Conservation (phyloP, 495 filamentous ascomycete genomes). For the Penicillium diatomitis region DNA sequence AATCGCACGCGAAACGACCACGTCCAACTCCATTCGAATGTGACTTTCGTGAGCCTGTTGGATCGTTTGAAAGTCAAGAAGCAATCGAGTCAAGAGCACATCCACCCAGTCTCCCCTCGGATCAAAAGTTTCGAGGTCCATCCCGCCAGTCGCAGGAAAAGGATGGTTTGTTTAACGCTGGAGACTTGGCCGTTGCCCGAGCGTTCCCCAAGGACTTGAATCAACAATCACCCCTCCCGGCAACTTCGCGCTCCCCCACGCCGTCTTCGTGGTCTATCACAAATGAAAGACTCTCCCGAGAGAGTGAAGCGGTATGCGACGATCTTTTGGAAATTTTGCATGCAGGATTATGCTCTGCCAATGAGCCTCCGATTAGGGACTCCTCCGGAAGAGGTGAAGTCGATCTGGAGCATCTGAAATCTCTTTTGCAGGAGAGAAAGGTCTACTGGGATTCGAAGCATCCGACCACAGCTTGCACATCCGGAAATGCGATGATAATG, state of each 20-base stretch:
- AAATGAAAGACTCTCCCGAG: neutral
- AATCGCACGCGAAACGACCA: neutral
- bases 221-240: too few relatives aligned
- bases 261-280: too few relatives aligned
- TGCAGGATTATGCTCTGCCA: conserved; percentile 3
- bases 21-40: neutral
- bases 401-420: conserved; percentile 19
- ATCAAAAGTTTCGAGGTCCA: too few relatives aligned
- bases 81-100: neutral
- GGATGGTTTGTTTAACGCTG: too few relatives aligned
- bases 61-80: neutral
- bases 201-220: too few relatives aligned
- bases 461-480: too few relatives aligned
- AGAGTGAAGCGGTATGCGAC: conserved; percentile 4
- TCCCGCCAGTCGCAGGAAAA: too few relatives aligned
- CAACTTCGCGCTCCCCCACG: too few relatives aligned
- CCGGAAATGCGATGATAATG: neutral
- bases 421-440: conserved; percentile 12
- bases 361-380: too few relatives aligned
- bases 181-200: too few relatives aligned
- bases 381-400: conserved; percentile 6
- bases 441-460: conserved; percentile 4
- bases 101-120: too few relatives aligned
- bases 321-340: conserved; percentile 12
- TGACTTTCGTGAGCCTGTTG: neutral